Evolutionary conservation across 1,284 basidiomycete genomes (phyloP).

Genomic region (Trichosporon sp.): DNA sequence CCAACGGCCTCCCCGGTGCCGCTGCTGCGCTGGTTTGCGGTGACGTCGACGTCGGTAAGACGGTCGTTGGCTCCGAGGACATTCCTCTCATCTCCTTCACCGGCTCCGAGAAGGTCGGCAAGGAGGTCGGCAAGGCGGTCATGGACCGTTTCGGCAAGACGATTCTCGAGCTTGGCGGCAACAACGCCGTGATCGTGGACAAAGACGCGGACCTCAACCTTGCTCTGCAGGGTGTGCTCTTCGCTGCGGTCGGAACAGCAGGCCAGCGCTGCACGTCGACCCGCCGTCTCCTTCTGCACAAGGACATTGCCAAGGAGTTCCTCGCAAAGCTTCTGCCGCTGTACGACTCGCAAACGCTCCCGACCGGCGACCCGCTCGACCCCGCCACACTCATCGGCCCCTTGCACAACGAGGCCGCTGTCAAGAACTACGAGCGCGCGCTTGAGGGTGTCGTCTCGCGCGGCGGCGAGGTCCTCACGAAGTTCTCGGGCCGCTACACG

Average conservation of each 20-base stretch:
- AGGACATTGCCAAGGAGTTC: slow-evolving; percentile 68
- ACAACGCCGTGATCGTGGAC: slow-evolving; percentile 86
- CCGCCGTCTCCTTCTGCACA: slow-evolving; percentile 80
- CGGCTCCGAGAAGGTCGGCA: slow-evolving; percentile 80
- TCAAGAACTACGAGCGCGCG: slow-evolving; percentile 62
- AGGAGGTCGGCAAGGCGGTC: slow-evolving; percentile 75
- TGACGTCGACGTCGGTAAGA: slow-evolving; percentile 71
- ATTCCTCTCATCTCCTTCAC: slow-evolving; percentile 92
- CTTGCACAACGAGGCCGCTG: slow-evolving; percentile 65
- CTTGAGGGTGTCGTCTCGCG: slow-evolving; percentile 60
- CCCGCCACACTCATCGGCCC: slow-evolving; percentile 74
- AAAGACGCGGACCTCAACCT: slow-evolving; percentile 85
- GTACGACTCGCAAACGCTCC: slow-evolving; percentile 60
- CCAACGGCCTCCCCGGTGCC: slow-evolving; percentile 73
- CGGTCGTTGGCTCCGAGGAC: slow-evolving; percentile 63
- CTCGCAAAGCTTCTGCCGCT: slow-evolving; percentile 60
- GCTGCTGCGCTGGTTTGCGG: slow-evolving; percentile 77
- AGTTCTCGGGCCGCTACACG: slow-evolving; percentile 31
- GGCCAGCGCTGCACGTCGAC: slow-evolving; percentile 95
- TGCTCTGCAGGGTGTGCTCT: slow-evolving; percentile 75
- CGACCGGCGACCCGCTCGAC: slow-evolving; percentile 75
- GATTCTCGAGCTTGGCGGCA: slow-evolving; percentile 88
- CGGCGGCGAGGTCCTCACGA: slow-evolving; percentile 62
- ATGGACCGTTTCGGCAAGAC: slow-evolving; percentile 54
- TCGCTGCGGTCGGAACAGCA: slow-evolving; percentile 89